These are phyloP conservation scores for Backusella macrospora DNA, from an alignment of 192 early-diverging fungal genomes.

Conservation along the genomic window DNA sequence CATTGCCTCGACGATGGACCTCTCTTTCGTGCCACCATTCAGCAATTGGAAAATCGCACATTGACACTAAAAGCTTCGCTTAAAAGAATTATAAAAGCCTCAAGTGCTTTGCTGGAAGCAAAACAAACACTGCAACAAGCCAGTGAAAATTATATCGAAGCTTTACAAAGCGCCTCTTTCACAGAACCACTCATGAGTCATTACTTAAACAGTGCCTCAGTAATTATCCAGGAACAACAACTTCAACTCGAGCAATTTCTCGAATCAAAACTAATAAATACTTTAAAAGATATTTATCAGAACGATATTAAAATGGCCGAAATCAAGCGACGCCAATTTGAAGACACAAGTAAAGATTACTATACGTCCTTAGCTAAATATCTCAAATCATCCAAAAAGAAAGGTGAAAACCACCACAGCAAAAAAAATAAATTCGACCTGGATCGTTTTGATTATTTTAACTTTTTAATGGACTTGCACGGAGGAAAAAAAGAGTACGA, in stretches of 20 bases:
- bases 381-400: slow-evolving; percentile 43
- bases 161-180: slow-evolving; percentile 43
- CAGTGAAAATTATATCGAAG: slow-evolving; percentile 48
- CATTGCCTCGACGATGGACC: slow-evolving; percentile 56
- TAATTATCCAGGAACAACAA: slow-evolving; percentile 17
- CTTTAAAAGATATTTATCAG: slow-evolving; percentile 54
- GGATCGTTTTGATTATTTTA: slow-evolving; percentile 61
- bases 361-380: slow-evolving; percentile 51
- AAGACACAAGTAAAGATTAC: slow-evolving; percentile 38
- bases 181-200: slow-evolving; percentile 37
- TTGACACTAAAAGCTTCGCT: slow-evolving; percentile 49
- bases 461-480: slow-evolving; percentile 55
- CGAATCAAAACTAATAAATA: slow-evolving; percentile 44
- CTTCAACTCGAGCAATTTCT: background rate
- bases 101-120: slow-evolving; percentile 47
- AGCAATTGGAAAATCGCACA: slow-evolving; percentile 60
- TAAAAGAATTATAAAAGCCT: slow-evolving; percentile 59
- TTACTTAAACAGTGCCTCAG: slow-evolving; percentile 27
- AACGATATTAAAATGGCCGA: slow-evolving; percentile 64
- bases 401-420: slow-evolving; percentile 34
- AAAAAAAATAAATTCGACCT: slow-evolving; percentile 64
- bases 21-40: slow-evolving; percentile 60
- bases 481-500: slow-evolving; percentile 62
- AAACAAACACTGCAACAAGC: slow-evolving; percentile 43
- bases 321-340: slow-evolving; percentile 52